These are phyloP conservation scores for Pythium scleroteichum DNA, from an alignment of 352 stramenopile genomes.

Conservation along the genomic window DNA sequence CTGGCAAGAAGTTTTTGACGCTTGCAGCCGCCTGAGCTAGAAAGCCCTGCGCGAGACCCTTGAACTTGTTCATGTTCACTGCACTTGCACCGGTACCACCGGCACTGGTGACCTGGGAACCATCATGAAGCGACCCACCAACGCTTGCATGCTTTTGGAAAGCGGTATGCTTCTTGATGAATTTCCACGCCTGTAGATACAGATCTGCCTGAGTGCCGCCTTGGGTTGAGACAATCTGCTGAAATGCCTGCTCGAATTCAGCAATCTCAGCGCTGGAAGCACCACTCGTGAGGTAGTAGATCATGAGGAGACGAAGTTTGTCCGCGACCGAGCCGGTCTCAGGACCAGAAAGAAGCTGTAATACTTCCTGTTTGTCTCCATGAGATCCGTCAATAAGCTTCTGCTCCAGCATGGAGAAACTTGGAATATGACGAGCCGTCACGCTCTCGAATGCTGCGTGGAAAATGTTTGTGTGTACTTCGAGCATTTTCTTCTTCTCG, in stretches of 20 bases:
- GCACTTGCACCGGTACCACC: constrained; percentile 22
- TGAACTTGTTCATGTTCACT: constrained; percentile 84
- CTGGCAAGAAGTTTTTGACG: constrained; percentile 86
- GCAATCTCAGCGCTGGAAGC: constrained; percentile 66
- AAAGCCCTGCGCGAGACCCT: constrained; percentile 80
- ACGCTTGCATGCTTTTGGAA: constrained; percentile 82
- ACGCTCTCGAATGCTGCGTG: constrained; percentile 81
- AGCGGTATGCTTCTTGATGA: constrained; percentile 79
- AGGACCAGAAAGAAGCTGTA: constrained; percentile 60
- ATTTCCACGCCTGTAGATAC: constrained; percentile 69
- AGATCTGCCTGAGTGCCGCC: constrained; percentile 36
- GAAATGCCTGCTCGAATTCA: constrained; percentile 73
- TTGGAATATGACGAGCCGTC: constrained; percentile 76
- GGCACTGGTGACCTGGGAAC: constrained; percentile 11
- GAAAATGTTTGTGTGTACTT: constrained; percentile 89
- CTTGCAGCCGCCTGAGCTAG: constrained; percentile 77
- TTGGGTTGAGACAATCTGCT: constrained; percentile 43
- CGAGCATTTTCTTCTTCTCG: constrained; percentile 89
- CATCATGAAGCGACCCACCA: constrained; percentile 43
- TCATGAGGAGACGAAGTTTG: constrained; percentile 87
- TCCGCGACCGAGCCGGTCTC: constrained; percentile 74
- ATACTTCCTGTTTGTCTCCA: constrained; percentile 65
- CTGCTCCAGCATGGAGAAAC: constrained; percentile 85
- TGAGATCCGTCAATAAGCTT: constrained; percentile 83
- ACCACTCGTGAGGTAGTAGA: constrained; percentile 84